Evolutionary conservation across 495 filamentous ascomycete genomes (phyloP), one percentile per base, ranked within the genome.

Genomic region (Penicillium chermesinum): DNA sequence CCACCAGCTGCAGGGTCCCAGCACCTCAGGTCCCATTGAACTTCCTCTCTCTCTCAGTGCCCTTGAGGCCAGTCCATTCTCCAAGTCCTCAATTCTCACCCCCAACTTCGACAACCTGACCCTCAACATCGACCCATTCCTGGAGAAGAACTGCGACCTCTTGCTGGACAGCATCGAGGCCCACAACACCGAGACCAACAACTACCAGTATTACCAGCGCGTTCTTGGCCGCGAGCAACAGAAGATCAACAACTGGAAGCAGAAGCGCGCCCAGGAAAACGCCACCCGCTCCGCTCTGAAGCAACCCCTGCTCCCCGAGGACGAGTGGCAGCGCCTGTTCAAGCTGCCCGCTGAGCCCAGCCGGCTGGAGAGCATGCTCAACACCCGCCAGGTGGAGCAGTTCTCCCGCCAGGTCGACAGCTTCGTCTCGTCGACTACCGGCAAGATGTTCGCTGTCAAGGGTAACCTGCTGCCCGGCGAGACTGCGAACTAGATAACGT

Each of bases 391-490:
- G 71, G 91, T 97, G 19, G 93, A 98, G 68, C 94, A 97, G 76
- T 98, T 97, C 73, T 87, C 90, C 49, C 85, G 89, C 72, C 91
- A 96, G 75, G 83, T 97, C 42, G 93, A 98, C 75, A 88, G 86
- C n/a, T 98, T 97, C 63, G 87, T 90, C 37, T 90, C 91, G 22
- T 83, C 77, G 41, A 85, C 93, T 45, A 93, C 84, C 43, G 80
- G 88, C 20, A 98, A 97, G 84, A 96, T 98, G 94, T 97, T 98
- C 67, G 93, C 89, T 16, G 89, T 95, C 39, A 85, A 91, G 75
- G 88, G 88, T 19, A 79, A 78, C 57, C 58, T 79, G 39, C 55
- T 79, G 58, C 76, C 76, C 18, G 67, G 68, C 34, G 72, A 76
- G 69, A 59, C 57, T 40, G 69, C 64, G 57, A 70, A 71, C 62